Percentiles rank a stretch among this genome's conserved stretches.
Conservation (phyloP, 2,329 filamentous ascomycete genomes). For the Neonectria ditissima region DNA sequence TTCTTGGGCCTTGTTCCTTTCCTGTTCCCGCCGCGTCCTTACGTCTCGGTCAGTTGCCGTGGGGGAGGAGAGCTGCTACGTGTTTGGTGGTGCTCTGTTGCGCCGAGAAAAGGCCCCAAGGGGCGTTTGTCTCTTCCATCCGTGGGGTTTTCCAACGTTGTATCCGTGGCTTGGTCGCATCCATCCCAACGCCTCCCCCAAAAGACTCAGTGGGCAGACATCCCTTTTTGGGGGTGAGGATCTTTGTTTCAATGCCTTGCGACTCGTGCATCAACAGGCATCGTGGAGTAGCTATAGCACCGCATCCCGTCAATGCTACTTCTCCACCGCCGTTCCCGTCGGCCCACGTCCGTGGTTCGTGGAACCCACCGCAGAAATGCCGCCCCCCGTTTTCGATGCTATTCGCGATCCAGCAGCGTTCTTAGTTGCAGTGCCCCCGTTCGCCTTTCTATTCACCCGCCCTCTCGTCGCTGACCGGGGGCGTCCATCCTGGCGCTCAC, state of each 20-base stretch:
- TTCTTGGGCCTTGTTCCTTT: conserved; percentile 1
- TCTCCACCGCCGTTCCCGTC: conserved; percentile 21
- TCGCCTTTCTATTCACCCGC: conserved; percentile 18
- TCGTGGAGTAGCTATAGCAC: background rate
- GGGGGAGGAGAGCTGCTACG: conserved; percentile 2
- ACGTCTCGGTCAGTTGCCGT: conserved; percentile 11
- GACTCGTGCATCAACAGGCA: background rate
- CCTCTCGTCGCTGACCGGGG: conserved; percentile 13
- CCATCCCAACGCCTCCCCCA: background rate
- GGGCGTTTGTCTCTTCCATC: background rate
- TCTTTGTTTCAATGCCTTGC: background rate
- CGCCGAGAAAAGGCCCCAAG: conserved; percentile 13
- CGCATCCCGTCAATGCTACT: conserved; percentile 18
- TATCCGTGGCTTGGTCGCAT: background rate
- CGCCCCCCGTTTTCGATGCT: background rate
- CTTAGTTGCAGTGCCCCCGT: background rate
- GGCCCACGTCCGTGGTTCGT: conserved; percentile 35
- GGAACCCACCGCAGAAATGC: conserved; percentile 13
- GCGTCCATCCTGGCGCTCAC: conserved; percentile 32
- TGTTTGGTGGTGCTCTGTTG: conserved; percentile 7
- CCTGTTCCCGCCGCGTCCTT: conserved; percentile 4
- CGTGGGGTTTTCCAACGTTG: background rate
- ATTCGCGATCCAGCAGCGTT: background rate
- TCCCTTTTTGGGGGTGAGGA: background rate
- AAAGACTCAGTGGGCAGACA: background rate